phyloP scores from a whole-genome alignment of 2,329 filamentous ascomycete genomes.

The Trichophyton mentagrophytes region DNA sequence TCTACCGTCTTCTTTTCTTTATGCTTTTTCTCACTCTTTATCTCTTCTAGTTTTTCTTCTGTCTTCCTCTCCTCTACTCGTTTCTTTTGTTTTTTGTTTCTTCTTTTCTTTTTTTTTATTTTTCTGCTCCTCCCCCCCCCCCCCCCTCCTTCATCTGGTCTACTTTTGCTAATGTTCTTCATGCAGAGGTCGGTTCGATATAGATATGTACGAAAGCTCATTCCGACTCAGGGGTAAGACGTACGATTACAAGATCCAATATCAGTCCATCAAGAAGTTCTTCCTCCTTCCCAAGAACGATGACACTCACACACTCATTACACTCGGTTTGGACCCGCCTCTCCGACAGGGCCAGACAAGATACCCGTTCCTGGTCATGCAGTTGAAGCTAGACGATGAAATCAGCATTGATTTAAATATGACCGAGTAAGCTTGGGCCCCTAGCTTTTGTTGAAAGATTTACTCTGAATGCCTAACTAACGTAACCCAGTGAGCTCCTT shows the following conservation, averaged over 20 bases:
- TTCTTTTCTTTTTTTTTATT: no score
- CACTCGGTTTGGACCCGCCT: constrained; percentile 85
- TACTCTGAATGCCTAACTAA: not conserved
- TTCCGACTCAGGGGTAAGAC: constrained; percentile 97
- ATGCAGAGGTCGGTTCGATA: constrained; percentile 88
- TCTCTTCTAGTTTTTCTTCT: no score
- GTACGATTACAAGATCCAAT: constrained; percentile 99
- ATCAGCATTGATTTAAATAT: constrained; percentile 94
- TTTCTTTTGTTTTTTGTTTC: no score
- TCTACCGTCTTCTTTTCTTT: no score
- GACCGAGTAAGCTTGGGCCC: constrained; percentile 46
- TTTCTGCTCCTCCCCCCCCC: no score
- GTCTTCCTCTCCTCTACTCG: no score
- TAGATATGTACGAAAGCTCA: constrained; percentile 97
- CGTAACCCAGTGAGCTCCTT: constrained; percentile 48
- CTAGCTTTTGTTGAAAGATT: not conserved
- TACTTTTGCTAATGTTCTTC: constrained; percentile 11
- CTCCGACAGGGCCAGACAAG: constrained; percentile 92
- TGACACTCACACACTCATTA: constrained; percentile 88
- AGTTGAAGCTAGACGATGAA: constrained; percentile 95
- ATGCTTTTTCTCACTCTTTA: no score
- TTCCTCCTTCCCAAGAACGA: constrained; percentile 98
- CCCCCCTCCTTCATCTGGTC: constrained; percentile 10
- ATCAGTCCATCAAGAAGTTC: constrained; percentile 95
- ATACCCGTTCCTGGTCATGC: constrained; percentile 98